Percentiles rank a stretch among this genome's conserved stretches.
phyloP scores from a whole-genome alignment of 108 stramenopile genomes.

The Fragilaria crotonensis region DNA sequence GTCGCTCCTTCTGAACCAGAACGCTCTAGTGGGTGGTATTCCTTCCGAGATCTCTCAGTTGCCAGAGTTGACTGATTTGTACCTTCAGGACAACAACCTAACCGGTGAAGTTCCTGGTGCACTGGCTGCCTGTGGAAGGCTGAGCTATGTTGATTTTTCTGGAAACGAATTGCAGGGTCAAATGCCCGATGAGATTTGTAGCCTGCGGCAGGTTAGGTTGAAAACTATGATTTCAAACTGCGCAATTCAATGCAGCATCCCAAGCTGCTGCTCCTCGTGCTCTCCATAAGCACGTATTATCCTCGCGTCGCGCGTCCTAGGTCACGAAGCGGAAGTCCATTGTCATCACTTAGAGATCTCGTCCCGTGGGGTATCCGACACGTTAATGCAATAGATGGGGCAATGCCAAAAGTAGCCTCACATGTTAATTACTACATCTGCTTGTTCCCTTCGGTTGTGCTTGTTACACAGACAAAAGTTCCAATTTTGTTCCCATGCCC shows the following conservation, averaged over 20 bases:
- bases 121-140: not conserved
- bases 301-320: no score
- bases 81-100: not conserved
- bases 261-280: not conserved
- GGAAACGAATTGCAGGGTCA: not conserved
- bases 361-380: no score
- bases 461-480: constrained; percentile 47
- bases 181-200: not conserved
- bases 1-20: not conserved
- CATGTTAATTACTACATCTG: no score
- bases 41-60: not conserved
- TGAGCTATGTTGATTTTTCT: not conserved
- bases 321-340: no score
- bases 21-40: not conserved
- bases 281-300: no score
- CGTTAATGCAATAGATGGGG: no score
- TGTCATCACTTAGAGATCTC: no score
- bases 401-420: no score
- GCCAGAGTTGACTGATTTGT: not conserved
- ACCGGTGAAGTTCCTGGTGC: constrained; percentile 1
- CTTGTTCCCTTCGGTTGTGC: no score
- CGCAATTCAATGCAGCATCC: not conserved
- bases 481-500: constrained; percentile 73
- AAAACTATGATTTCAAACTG: not conserved
- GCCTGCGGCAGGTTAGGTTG: not conserved